Evolutionary conservation across 2,329 filamentous ascomycete genomes (phyloP).

Genomic region (Epichloe brachyelytri): DNA sequence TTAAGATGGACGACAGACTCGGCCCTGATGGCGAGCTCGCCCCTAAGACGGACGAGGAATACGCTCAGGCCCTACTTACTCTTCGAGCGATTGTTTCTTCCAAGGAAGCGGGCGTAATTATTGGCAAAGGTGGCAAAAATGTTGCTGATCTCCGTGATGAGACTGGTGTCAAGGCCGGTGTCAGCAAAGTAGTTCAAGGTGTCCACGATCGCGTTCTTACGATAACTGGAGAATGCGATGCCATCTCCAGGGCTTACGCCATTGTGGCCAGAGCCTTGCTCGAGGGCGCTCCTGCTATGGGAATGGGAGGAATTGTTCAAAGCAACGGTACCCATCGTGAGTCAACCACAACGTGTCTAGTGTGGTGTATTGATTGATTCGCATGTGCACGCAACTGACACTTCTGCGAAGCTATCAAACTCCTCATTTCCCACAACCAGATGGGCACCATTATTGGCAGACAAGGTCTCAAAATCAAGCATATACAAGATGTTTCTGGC

Average conservation of each 20-base stretch:
- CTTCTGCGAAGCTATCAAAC: slow-evolving; percentile 64
- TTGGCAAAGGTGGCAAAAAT: slow-evolving; percentile 97
- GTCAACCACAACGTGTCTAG: slow-evolving; percentile 4
- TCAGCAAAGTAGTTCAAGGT: slow-evolving; percentile 96
- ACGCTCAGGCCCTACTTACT: slow-evolving; percentile 82
- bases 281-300: slow-evolving; percentile 87
- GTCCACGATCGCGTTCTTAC: slow-evolving; percentile 96
- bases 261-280: slow-evolving; percentile 85
- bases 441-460: slow-evolving; percentile 99
- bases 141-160: slow-evolving; percentile 94
- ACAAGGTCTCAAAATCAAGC: slow-evolving; percentile 96
- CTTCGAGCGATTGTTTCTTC: slow-evolving; percentile 96
- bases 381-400: not conserved
- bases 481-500: slow-evolving; percentile 92
- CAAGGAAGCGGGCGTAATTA: slow-evolving; percentile 97
- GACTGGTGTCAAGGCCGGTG: slow-evolving; percentile 93
- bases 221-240: slow-evolving; percentile 79
- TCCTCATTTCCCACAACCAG: slow-evolving; percentile 98
- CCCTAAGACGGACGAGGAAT: slow-evolving; percentile 94
- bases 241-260: slow-evolving; percentile 83
- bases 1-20: slow-evolving; percentile 53
- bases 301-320: slow-evolving; percentile 83
- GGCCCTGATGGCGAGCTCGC: slow-evolving; percentile 64
- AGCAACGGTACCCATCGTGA: slow-evolving; percentile 89
- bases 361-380: not conserved